A percentile compares a stretch with the other conserved stretches of the same genome.
Evolutionary conservation across 2,329 filamentous ascomycete genomes (phyloP).

Genomic region (Chrysoporthe cubensis): DNA sequence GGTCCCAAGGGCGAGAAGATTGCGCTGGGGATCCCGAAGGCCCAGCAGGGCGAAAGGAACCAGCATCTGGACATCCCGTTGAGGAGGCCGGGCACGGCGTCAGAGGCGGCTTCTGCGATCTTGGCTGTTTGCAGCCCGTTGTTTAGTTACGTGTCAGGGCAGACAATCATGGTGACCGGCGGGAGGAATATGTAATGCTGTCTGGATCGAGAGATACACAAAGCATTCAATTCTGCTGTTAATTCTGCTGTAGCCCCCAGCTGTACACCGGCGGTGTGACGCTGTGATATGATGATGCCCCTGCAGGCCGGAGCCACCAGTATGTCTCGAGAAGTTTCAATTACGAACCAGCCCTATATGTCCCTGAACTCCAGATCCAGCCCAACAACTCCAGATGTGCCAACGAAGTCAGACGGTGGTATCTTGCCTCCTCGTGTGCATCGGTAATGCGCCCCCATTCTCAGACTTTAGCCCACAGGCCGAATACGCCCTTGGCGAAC

Average conservation of each 20-base stretch:
- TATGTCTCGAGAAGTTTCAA: constrained; percentile 3
- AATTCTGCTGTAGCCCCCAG: background rate
- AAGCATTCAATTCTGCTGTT: background rate
- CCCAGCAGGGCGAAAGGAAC: constrained; percentile 52
- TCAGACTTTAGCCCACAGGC: constrained; percentile 76
- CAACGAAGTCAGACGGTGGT: constrained; percentile 12
- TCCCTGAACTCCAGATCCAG: constrained; percentile 29
- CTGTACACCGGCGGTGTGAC: background rate
- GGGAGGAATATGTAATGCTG: constrained; percentile 62
- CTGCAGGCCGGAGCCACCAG: background rate
- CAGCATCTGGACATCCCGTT: constrained; percentile 75
- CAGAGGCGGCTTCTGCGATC: constrained; percentile 78
- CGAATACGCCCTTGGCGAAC: constrained; percentile 85
- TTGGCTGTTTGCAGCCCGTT: constrained; percentile 80
- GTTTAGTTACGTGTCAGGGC: constrained; percentile 83
- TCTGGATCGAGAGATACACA: background rate
- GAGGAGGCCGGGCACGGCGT: constrained; percentile 74
- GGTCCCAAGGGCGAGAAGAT: constrained; percentile 78
- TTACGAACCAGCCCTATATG: constrained; percentile 19
- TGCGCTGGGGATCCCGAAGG: constrained; percentile 71
- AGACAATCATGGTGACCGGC: constrained; percentile 86
- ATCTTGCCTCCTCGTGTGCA: background rate
- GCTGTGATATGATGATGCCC: background rate
- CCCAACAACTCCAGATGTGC: constrained; percentile 34
- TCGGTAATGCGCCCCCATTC: constrained; percentile 28